Base-by-base conservation (phyloP, 345 rosid genomes). In the Erysimum cheiranthoides region DNA sequence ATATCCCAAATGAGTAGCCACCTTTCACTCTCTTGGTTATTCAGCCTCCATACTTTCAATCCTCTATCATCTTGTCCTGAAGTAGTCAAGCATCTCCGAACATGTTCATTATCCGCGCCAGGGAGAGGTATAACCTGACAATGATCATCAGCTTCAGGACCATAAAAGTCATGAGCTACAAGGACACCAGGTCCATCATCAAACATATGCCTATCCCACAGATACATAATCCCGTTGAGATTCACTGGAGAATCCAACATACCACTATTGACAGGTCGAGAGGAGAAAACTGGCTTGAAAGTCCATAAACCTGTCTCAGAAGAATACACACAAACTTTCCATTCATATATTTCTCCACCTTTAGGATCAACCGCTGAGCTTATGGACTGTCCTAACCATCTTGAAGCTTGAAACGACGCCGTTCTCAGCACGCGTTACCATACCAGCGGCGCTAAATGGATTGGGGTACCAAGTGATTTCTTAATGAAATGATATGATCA, bases 131-230 rank as follows among this genome's bases (percentile, higher is more conserved):
- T 43, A 43, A 43, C n/a, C 18, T 43, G 49, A 14, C 49, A 43
- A 14, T 5, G 50, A 5, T 45, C 50, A n/a, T 45, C 50, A n/a
- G 4, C 9, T 6, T 43, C 49, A 43, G 17, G 17, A 17, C 50
- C 50, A n/a, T 45, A 45, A n/a, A 45, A 45, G 50, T 45, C 50
- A 45, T n/a, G 50, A 45, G 50, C 50, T 5, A 45, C n/a, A 45
- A 45, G 50, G 18, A 45, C 50, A 43, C 49, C 49, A 43, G 17
- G 49, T 43, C 18, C 18, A 43, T 43, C 14, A 14, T 3, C 14
- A 43, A 14, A 43, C 49, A 43, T 14, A 45, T 5, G 5, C 49
- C 17, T 14, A 45, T 14, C 18, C 49, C 49, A 45, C 17, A 45
- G 2, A 45, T 45, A 45, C 6, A 45, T 18, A n/a, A n/a, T 7